phyloP scores from a whole-genome alignment of 495 filamentous ascomycete species.

The Aspergillus biplanus region DNA sequence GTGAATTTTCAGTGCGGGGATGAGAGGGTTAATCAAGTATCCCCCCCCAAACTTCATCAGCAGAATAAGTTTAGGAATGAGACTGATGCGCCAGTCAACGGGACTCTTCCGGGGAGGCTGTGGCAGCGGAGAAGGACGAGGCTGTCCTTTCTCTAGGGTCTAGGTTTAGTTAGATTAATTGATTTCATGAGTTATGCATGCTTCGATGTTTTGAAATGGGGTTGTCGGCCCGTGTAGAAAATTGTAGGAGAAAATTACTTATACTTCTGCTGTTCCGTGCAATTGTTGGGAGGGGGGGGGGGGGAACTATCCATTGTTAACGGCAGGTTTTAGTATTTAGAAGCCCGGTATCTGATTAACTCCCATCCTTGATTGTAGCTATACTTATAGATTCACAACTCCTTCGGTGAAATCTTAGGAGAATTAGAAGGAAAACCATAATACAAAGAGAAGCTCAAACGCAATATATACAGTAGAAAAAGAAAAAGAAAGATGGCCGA shows the following conservation, averaged over 20 bases:
- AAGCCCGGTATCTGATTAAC: no score
- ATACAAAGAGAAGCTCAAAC: neutral
- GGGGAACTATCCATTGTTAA: no score
- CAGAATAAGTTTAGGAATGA: neutral
- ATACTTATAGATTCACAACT: no score
- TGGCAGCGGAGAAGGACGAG: neutral
- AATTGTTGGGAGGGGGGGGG: no score
- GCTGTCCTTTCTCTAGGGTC: neutral
- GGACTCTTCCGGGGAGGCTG: neutral
- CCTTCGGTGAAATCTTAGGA: neutral
- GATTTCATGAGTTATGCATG: neutral
- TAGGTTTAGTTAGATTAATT: neutral
- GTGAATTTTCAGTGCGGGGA: slow-evolving; percentile 35
- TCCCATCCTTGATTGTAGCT: no score
- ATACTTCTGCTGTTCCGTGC: no score
- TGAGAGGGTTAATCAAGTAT: no score
- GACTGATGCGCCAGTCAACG: neutral
- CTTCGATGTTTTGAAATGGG: neutral
- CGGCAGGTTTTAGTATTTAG: no score
- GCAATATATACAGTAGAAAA: neutral
- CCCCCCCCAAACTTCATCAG: no score
- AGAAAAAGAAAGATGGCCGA: neutral
- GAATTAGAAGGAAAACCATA: neutral
- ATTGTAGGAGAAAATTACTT: no score
- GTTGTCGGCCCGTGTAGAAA: no score